Conservation (phyloP, 208 protist genomes). For the Tritrichomonas foetus region DNA sequence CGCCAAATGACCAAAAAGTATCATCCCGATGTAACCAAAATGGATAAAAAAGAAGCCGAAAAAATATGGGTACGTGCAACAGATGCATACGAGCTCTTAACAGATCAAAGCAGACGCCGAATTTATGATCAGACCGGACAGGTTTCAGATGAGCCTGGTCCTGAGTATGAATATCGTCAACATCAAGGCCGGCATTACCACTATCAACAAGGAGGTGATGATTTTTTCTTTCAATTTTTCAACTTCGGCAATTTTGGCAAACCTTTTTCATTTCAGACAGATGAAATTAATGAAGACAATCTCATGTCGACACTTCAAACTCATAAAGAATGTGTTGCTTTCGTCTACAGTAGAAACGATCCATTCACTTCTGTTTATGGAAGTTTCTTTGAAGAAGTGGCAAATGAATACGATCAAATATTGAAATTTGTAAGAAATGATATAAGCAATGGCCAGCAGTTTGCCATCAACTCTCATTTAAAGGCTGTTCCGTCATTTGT, state of each 20-base stretch:
- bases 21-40: conserved; percentile 58
- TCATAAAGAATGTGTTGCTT: neutral
- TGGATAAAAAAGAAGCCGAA: conserved; percentile 27
- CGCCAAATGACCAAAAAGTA: conserved; percentile 56
- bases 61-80: neutral
- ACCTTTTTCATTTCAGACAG: neutral
- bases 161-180: no score
- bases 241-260: neutral
- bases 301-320: neutral
- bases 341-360: neutral
- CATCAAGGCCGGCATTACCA: no score
- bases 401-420: neutral
- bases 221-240: neutral
- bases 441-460: neutral
- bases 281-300: neutral
- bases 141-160: no score
- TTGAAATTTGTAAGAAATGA: neutral
- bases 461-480: neutral
- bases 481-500: neutral
- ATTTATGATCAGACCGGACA: conserved; percentile 49
- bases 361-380: neutral
- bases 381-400: neutral
- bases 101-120: conserved; percentile 48
- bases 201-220: neutral
- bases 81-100: conserved; percentile 55